These are phyloP conservation scores for Heliamphora ciliata DNA, from an alignment of 179 eudicot genomes.

Conservation along the genomic window DNA sequence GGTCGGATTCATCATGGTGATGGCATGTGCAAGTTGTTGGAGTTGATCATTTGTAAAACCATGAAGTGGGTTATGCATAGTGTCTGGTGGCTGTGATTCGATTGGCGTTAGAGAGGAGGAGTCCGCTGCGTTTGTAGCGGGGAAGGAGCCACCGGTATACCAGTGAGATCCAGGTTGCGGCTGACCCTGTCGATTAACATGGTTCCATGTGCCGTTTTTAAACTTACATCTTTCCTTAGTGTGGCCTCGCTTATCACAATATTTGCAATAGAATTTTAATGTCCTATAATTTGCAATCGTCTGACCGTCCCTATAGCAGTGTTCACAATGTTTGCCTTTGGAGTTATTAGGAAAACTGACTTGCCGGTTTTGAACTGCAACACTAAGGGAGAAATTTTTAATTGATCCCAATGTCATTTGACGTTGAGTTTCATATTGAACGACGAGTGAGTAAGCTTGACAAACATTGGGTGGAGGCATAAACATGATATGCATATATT, in stretches of 20 bases:
- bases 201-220: background rate
- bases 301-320: constrained; percentile 16
- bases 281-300: constrained; percentile 11
- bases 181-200: background rate
- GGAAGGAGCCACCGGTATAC: background rate
- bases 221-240: background rate
- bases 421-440: constrained; percentile 15
- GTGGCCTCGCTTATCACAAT: constrained; percentile 8
- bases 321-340: constrained; percentile 9
- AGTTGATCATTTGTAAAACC: background rate
- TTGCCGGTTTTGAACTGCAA: background rate
- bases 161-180: background rate
- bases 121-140: background rate
- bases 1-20: background rate
- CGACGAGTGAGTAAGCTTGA: constrained; percentile 15
- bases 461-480: constrained; percentile 4
- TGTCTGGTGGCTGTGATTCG: background rate
- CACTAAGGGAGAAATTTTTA: constrained; percentile 5
- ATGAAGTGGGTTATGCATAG: background rate
- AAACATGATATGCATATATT: too few relatives aligned
- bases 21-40: background rate
- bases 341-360: background rate
- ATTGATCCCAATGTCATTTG: background rate
- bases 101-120: background rate
- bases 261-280: background rate